Conservation (phyloP, 495 filamentous ascomycete species). For the Penicillium alfredii region DNA sequence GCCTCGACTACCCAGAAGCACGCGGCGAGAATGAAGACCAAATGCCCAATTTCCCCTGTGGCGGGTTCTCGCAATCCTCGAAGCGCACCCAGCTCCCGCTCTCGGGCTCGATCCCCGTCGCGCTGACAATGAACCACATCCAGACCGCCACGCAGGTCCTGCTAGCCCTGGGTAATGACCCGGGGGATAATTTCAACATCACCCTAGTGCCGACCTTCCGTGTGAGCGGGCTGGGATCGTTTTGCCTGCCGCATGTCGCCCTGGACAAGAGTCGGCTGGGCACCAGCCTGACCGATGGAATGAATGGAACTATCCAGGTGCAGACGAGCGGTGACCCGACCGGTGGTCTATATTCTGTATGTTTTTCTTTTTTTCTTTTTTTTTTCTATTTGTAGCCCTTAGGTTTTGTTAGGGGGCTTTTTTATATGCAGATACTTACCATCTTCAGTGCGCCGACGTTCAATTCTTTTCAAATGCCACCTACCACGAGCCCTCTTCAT, state of each 20-base stretch:
- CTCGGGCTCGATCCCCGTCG: slow-evolving; percentile 42
- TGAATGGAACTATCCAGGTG: slow-evolving; percentile 61
- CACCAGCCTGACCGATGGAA: slow-evolving; percentile 36
- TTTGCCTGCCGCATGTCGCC: slow-evolving; percentile 50
- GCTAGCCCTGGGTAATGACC: slow-evolving; percentile 49
- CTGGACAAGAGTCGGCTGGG: slow-evolving; percentile 30
- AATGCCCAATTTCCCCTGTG: slow-evolving; percentile 51
- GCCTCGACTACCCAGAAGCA: slow-evolving; percentile 48
- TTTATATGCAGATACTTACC: slow-evolving; percentile 3
- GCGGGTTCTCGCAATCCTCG: slow-evolving; percentile 43
- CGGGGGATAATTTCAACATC: slow-evolving; percentile 49
- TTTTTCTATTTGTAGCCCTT: slow-evolving; percentile 1
- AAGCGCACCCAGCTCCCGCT: slow-evolving; percentile 48
- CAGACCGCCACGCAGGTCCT: slow-evolving; percentile 52
- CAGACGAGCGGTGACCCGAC: slow-evolving; percentile 46
- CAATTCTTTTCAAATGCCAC: slow-evolving; percentile 40
- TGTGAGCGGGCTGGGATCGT: slow-evolving; percentile 47
- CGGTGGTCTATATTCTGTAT: slow-evolving; percentile 52
- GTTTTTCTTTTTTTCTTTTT: slow-evolving; percentile 6
- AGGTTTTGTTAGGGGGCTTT: too few relatives aligned
- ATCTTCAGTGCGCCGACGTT: slow-evolving; percentile 54
- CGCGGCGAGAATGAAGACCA: slow-evolving; percentile 50
- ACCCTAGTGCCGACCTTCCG: slow-evolving; percentile 44
- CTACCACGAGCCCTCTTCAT: slow-evolving; percentile 32
- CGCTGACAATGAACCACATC: slow-evolving; percentile 50